These are phyloP conservation scores for Rhizopus sp. DNA, from an alignment of 371 early-diverging fungal species.

Conservation along the genomic window DNA sequence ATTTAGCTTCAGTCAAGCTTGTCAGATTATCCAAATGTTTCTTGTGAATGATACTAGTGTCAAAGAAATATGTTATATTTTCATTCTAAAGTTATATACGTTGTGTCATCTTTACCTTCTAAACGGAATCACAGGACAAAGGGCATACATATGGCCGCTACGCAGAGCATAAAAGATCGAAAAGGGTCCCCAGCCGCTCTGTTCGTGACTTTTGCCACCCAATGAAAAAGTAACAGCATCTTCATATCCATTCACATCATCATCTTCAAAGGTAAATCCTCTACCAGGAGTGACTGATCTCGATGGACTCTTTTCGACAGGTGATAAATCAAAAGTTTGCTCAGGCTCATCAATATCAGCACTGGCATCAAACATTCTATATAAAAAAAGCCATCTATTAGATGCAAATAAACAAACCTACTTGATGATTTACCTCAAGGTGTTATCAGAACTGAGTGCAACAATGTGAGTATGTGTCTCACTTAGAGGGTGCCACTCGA, in stretches of 20 bases:
- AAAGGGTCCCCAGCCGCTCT: slow-evolving; percentile 47
- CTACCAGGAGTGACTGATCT: background rate
- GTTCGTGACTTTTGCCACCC: slow-evolving; percentile 34
- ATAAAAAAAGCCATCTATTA: background rate
- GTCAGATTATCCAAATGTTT: slow-evolving; percentile 40
- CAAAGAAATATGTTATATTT: background rate
- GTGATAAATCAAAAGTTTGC: slow-evolving; percentile 46
- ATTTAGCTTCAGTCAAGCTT: slow-evolving; percentile 35
- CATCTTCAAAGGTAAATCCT: slow-evolving; percentile 32
- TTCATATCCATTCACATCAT: slow-evolving; percentile 33
- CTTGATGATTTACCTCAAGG: slow-evolving; percentile 28
- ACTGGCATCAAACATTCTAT: slow-evolving; percentile 46
- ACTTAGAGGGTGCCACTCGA: slow-evolving; percentile 51
- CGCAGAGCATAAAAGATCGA: slow-evolving; percentile 45
- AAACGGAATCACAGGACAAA: slow-evolving; percentile 48
- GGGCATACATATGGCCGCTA: slow-evolving; percentile 43
- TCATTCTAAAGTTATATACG: background rate
- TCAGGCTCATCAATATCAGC: slow-evolving; percentile 42
- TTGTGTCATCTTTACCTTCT: slow-evolving; percentile 27
- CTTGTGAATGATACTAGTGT: slow-evolving; percentile 28
- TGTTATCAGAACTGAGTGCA: slow-evolving; percentile 35
- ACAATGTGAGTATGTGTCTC: slow-evolving; percentile 43
- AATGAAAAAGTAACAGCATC: slow-evolving; percentile 45
- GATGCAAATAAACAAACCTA: background rate
- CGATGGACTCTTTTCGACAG: slow-evolving; percentile 15